Evolutionary conservation across 345 rosid species (phyloP).

Genomic region (Trapa bicornis): DNA sequence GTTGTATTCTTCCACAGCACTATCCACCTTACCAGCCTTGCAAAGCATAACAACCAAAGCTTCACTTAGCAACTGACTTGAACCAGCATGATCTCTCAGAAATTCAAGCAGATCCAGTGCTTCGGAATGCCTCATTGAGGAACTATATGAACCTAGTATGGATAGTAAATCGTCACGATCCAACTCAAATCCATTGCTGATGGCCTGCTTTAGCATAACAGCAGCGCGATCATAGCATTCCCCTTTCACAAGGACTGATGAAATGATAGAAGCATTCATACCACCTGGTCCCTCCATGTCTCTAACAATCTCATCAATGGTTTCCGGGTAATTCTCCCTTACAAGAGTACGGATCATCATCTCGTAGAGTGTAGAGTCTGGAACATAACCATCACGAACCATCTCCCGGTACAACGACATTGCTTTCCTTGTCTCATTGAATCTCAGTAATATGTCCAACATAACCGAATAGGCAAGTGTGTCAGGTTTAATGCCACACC

Average conservation of each 20-base stretch:
- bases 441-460: conserved; percentile 68
- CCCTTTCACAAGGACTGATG: conserved; percentile 68
- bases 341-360: conserved; percentile 38
- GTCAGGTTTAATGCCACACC: conserved; percentile 77
- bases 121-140: conserved; percentile 62
- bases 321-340: conserved; percentile 43
- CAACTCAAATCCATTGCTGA: conserved; percentile 36
- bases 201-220: conserved; percentile 50
- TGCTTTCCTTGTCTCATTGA: conserved; percentile 48
- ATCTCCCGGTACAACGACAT: conserved; percentile 49
- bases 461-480: conserved; percentile 72
- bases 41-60: conserved; percentile 62
- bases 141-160: conserved; percentile 62
- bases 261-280: conserved; percentile 48
- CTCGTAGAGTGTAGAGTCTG: conserved; percentile 45
- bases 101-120: conserved; percentile 71
- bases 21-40: conserved; percentile 45
- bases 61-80: conserved; percentile 45
- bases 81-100: conserved; percentile 43
- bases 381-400: conserved; percentile 47
- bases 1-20: conserved; percentile 61
- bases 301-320: conserved; percentile 43
- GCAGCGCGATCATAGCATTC: conserved; percentile 81
- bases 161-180: conserved; percentile 49
- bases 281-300: conserved; percentile 60